phyloP scores from a whole-genome alignment of 495 filamentous ascomycete species.

The Neurospora pannonica region DNA sequence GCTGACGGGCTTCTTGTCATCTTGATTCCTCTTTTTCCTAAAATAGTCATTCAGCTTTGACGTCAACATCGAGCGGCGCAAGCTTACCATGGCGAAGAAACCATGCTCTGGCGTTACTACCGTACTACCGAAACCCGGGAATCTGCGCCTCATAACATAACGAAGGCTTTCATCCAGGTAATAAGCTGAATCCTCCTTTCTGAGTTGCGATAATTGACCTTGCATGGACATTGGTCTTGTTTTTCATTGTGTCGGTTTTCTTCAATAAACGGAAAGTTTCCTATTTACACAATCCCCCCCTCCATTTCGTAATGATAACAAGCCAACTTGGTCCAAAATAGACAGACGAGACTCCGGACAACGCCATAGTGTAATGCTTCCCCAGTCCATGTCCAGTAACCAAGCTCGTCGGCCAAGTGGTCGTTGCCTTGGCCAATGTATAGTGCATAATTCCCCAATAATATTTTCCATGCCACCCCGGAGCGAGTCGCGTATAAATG shows the following conservation, averaged over 20 bases:
- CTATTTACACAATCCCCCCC: neutral
- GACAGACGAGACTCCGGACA: neutral
- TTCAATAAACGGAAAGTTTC: neutral
- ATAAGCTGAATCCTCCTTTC: neutral
- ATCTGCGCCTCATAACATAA: neutral
- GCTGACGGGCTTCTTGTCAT: neutral
- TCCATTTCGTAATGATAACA: neutral
- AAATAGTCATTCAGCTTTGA: neutral
- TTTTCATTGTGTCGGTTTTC: neutral
- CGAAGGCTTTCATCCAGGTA: neutral
- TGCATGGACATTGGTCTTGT: neutral
- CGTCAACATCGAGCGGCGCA: neutral
- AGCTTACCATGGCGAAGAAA: neutral
- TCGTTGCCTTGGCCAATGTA: neutral
- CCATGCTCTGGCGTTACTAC: neutral
- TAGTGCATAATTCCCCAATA: neutral
- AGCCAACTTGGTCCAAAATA: neutral
- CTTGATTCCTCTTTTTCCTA: neutral
- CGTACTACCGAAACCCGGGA: neutral
- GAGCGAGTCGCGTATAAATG: conserved; percentile 1
- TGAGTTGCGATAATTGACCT: neutral
- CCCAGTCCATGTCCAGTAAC: conserved; percentile 1
- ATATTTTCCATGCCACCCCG: neutral
- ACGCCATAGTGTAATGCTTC: conserved; percentile 6
- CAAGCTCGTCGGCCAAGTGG: neutral